These are phyloP conservation scores for Pleoardoris graminearum DNA, from an alignment of 2,329 filamentous ascomycete genomes.

Conservation along the genomic window DNA sequence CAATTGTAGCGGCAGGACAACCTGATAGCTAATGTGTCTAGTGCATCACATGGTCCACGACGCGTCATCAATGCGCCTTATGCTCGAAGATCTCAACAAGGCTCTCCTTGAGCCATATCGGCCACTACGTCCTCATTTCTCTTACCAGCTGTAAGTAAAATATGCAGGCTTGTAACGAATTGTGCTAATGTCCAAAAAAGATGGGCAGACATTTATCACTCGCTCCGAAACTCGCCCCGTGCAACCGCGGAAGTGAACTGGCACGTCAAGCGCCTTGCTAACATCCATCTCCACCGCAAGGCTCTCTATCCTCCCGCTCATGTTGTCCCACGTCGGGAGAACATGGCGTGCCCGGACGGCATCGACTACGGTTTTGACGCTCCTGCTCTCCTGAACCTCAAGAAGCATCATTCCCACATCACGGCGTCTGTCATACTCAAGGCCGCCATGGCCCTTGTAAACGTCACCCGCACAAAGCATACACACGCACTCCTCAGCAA, in stretches of 20 bases:
- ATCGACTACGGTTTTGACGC: constrained; percentile 7
- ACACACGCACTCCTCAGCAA: constrained; percentile 6
- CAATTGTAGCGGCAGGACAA: background rate
- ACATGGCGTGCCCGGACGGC: background rate
- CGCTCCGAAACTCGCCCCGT: constrained; percentile 1
- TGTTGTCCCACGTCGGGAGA: background rate
- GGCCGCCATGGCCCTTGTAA: constrained; percentile 6
- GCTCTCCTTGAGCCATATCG: constrained; percentile 1
- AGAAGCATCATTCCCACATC: constrained; percentile 3
- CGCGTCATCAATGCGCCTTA: constrained; percentile 4
- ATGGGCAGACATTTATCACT: constrained; percentile 5
- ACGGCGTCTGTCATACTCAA: constrained; percentile 4
- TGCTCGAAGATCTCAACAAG: constrained; percentile 1
- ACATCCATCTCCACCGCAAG: constrained; percentile 4
- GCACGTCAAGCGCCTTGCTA: constrained; percentile 6
- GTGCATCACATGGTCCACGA: constrained; percentile 7
- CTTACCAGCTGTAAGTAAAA: constrained; percentile 3
- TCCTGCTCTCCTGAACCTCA: constrained; percentile 2
- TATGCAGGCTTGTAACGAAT: background rate
- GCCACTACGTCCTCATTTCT: background rate
- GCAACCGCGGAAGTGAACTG: constrained; percentile 1
- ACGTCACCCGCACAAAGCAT: constrained; percentile 6
- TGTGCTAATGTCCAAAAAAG: background rate
- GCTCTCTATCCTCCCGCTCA: constrained; percentile 1
- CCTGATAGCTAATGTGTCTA: background rate